Evolutionary conservation across 768 basidiomycete genomes (phyloP).

Genomic region (Leccinum subtestaceum): DNA sequence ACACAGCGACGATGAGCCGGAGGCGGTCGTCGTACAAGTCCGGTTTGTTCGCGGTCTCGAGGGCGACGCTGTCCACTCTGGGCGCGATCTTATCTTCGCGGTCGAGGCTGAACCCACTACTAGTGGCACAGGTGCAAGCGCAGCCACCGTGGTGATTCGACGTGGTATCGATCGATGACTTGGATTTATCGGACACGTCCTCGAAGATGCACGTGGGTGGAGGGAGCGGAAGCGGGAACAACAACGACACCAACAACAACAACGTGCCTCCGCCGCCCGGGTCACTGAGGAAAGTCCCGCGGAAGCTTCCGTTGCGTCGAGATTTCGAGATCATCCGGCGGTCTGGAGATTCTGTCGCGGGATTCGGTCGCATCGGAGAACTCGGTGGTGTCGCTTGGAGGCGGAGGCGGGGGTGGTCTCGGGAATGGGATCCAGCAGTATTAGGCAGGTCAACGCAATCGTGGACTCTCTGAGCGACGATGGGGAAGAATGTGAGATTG

Average conservation of each 20-base stretch:
- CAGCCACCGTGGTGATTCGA: slow-evolving; percentile 59
- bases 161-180: slow-evolving; percentile 73
- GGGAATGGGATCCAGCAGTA: slow-evolving; percentile 53
- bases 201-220: slow-evolving; percentile 47
- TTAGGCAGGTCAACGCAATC: slow-evolving; percentile 73
- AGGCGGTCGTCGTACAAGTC: too few relatives aligned
- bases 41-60: too few relatives aligned
- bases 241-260: slow-evolving; percentile 3
- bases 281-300: slow-evolving; percentile 48
- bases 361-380: slow-evolving; percentile 55
- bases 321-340: slow-evolving; percentile 79
- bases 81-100: slow-evolving; percentile 17
- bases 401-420: slow-evolving; percentile 21
- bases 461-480: slow-evolving; percentile 74
- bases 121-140: slow-evolving; percentile 19
- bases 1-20: too few relatives aligned
- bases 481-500: slow-evolving; percentile 77
- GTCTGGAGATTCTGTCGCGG: slow-evolving; percentile 60
- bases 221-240: not conserved
- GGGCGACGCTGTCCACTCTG: too few relatives aligned
- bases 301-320: slow-evolving; percentile 68
- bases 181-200: slow-evolving; percentile 74
- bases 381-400: slow-evolving; percentile 36
- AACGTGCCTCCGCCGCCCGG: slow-evolving; percentile 45
- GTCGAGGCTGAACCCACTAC: slow-evolving; percentile 28